These are phyloP conservation scores for Amanita pallidorosea DNA, from an alignment of 768 basidiomycete species.

Conservation along the genomic window DNA sequence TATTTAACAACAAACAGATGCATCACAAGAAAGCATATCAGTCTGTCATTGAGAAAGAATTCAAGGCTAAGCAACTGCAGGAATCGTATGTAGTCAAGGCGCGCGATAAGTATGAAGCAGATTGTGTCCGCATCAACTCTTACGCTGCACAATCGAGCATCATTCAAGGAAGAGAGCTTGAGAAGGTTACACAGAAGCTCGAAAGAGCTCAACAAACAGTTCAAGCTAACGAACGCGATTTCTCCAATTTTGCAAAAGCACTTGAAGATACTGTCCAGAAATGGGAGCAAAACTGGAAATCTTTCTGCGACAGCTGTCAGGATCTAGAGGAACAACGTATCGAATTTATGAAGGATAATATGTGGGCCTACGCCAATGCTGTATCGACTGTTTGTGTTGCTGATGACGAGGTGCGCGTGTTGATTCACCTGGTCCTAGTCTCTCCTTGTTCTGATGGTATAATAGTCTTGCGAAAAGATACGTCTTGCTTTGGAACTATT, in stretches of 20 bases:
- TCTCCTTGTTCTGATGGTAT: slow-evolving; percentile 3
- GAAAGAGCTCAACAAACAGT: slow-evolving; percentile 90
- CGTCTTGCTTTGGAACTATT: slow-evolving; percentile 81
- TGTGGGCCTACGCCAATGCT: slow-evolving; percentile 95
- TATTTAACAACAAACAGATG: slow-evolving; percentile 55
- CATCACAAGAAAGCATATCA: slow-evolving; percentile 70
- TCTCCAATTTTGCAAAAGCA: slow-evolving; percentile 73
- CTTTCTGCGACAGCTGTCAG: slow-evolving; percentile 89
- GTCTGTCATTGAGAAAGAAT: slow-evolving; percentile 75
- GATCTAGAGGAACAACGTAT: slow-evolving; percentile 94
- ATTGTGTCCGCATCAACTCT: slow-evolving; percentile 88
- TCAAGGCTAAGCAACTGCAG: slow-evolving; percentile 81
- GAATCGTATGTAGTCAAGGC: slow-evolving; percentile 82
- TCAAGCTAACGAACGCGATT: slow-evolving; percentile 85
- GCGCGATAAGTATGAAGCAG: slow-evolving; percentile 86
- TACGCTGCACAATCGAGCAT: slow-evolving; percentile 87
- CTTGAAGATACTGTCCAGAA: slow-evolving; percentile 68
- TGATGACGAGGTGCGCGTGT: slow-evolving; percentile 76
- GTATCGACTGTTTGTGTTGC: slow-evolving; percentile 93
- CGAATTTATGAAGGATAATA: slow-evolving; percentile 88
- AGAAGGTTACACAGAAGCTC: slow-evolving; percentile 79
- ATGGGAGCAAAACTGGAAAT: slow-evolving; percentile 94
- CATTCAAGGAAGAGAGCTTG: slow-evolving; percentile 88
- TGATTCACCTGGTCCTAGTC: neutral
- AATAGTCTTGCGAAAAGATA: slow-evolving; percentile 83